Evolutionary conservation across 2,329 filamentous ascomycete genomes (phyloP).

Genomic region (Colletotrichum ledebouriae): DNA sequence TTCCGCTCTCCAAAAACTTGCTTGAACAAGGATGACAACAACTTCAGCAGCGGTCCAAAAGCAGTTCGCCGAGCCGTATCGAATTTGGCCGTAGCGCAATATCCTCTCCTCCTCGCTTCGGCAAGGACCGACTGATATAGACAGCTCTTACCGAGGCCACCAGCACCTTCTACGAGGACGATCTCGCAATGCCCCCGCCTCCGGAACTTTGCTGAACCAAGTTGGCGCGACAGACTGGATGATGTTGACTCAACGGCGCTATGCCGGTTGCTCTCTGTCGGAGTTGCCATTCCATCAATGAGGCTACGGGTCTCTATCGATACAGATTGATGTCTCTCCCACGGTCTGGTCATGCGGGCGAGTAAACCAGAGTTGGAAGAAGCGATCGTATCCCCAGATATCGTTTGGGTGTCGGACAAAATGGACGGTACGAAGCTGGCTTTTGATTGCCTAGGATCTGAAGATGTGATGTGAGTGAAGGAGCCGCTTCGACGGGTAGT

Average conservation of each 20-base stretch:
- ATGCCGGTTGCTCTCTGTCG: constrained; percentile 58
- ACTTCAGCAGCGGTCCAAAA: constrained; percentile 73
- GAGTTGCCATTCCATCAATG: constrained; percentile 56
- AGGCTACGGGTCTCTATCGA: constrained; percentile 63
- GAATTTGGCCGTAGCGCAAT: constrained; percentile 76
- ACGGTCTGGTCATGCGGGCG: constrained; percentile 58
- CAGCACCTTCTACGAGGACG: constrained; percentile 71
- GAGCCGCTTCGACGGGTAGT: constrained; percentile 63
- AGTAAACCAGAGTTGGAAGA: constrained; percentile 58
- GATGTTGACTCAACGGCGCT: constrained; percentile 61
- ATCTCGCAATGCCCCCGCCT: constrained; percentile 75
- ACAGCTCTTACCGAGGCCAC: constrained; percentile 75
- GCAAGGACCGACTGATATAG: constrained; percentile 73
- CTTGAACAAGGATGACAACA: constrained; percentile 76
- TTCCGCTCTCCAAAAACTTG: constrained; percentile 77
- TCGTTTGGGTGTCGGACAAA: constrained; percentile 56
- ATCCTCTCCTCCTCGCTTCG: constrained; percentile 72
- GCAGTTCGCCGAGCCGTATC: constrained; percentile 72
- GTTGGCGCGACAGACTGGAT: constrained; percentile 65
- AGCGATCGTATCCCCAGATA: constrained; percentile 62
- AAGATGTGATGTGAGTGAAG: constrained; percentile 59
- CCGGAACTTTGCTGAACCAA: constrained; percentile 70
- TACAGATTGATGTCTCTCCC: constrained; percentile 67
- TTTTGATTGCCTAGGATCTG: constrained; percentile 57
- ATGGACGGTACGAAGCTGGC: constrained; percentile 57